Percentiles rank a stretch among this genome's conserved stretches.
Conservation (phyloP, 2,329 filamentous ascomycete genomes). For the Chrysoporthe austroafricana region DNA sequence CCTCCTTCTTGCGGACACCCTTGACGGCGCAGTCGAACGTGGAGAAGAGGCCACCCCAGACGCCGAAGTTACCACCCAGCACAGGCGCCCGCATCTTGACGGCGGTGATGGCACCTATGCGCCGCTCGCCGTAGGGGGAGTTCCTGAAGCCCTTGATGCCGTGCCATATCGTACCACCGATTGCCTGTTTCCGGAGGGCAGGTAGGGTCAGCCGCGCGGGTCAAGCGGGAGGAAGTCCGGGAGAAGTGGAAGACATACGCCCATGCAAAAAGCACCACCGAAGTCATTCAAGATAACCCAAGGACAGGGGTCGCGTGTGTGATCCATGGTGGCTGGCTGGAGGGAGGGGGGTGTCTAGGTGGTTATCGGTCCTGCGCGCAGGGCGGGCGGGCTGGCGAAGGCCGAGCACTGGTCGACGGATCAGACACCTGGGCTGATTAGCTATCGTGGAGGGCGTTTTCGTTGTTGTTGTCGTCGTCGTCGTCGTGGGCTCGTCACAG, state of each 20-base stretch:
- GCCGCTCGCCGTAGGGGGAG: slow-evolving; percentile 87
- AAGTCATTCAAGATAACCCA: slow-evolving; percentile 98
- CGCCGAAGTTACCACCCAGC: slow-evolving; percentile 95
- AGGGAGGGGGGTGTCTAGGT: neutral
- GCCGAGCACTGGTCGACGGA: neutral
- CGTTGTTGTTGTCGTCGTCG: neutral
- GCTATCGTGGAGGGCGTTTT: neutral
- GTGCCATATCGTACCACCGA: slow-evolving; percentile 89
- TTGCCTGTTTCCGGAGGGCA: slow-evolving; percentile 54
- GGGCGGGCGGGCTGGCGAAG: neutral
- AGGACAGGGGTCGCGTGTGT: slow-evolving; percentile 94
- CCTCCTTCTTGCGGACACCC: slow-evolving; percentile 92
- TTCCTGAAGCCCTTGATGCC: slow-evolving; percentile 94
- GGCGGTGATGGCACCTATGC: slow-evolving; percentile 93
- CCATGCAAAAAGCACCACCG: slow-evolving; percentile 95
- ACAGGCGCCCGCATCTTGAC: slow-evolving; percentile 97
- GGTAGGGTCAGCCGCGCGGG: slow-evolving; percentile 18
- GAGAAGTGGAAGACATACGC: slow-evolving; percentile 61
- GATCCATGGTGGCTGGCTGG: slow-evolving; percentile 68
- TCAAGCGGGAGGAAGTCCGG: neutral
- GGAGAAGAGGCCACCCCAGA: slow-evolving; percentile 95
- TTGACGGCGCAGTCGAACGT: slow-evolving; percentile 98
- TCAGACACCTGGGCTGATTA: neutral
- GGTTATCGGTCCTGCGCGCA: neutral
- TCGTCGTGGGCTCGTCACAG: neutral